phyloP scores from a whole-genome alignment of 495 filamentous ascomycete species.

The Xeromyces bisporus region DNA sequence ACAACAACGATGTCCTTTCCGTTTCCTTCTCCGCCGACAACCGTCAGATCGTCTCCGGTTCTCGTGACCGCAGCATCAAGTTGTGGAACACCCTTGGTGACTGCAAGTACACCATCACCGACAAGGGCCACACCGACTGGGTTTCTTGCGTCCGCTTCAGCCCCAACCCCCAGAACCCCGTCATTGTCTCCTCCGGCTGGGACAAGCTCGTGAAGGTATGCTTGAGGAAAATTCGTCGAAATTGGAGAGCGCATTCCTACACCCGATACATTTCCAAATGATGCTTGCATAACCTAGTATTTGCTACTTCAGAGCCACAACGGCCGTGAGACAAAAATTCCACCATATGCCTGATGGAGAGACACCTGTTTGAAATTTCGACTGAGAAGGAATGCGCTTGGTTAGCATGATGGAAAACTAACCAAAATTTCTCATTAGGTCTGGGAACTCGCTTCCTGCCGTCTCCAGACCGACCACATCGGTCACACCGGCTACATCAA shows the following conservation, averaged over 20 bases:
- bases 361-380: constrained; percentile 8
- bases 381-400: constrained; percentile 4
- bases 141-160: constrained; percentile 98
- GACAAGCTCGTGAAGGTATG: constrained; percentile 99
- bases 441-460: constrained; percentile 98
- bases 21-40: constrained; percentile 99
- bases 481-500: constrained; percentile 99
- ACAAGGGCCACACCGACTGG: constrained; percentile 99
- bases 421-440: constrained; percentile 41
- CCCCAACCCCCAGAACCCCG: constrained; percentile 98
- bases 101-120: constrained; percentile 99
- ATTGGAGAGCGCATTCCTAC: constrained; percentile 1
- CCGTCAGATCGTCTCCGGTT: constrained; percentile 98
- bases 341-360: constrained; percentile 77
- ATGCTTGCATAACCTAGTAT: constrained; percentile 93
- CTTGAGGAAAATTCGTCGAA: constrained; percentile 7
- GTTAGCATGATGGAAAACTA: constrained; percentile 5
- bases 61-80: constrained; percentile 97
- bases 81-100: constrained; percentile 99
- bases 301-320: constrained; percentile 99
- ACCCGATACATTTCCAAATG: constrained; percentile 38
- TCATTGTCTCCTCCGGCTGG: constrained; percentile 97
- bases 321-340: constrained; percentile 90
- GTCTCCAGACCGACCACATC: constrained; percentile 99
- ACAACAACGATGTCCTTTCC: constrained; percentile 98